A percentile compares a stretch with the other conserved stretches of the same genome.
Conservation (phyloP, 2,329 filamentous ascomycete genomes). For the Aspergillus uvarum region DNA sequence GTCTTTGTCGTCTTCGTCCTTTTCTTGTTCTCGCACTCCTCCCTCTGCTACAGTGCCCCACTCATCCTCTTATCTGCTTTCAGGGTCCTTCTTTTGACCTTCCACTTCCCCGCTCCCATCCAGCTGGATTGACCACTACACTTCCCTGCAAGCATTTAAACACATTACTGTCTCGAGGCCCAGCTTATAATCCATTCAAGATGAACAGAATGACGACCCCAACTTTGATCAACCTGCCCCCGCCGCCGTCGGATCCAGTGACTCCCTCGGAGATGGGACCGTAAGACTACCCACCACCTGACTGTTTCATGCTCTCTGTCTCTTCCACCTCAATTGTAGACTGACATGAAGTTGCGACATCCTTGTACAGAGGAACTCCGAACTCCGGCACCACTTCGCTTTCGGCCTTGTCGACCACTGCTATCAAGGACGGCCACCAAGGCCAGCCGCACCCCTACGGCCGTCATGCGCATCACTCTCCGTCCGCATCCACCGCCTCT, state of each 20-base stretch:
- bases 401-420: conserved; percentile 86
- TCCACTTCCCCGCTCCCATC: no score
- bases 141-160: not conserved
- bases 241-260: conserved; percentile 75
- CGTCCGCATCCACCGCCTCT: conserved; percentile 57
- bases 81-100: not conserved
- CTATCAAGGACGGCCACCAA: conserved; percentile 93
- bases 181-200: not conserved
- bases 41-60: not conserved
- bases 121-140: not conserved
- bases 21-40: not conserved
- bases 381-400: conserved; percentile 91
- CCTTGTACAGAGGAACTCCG: conserved; percentile 70
- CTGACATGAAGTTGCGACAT: conserved; percentile 17
- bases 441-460: conserved; percentile 68
- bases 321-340: conserved; percentile 11
- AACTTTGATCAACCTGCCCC: conserved; percentile 80
- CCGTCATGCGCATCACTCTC: conserved; percentile 56
- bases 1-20: not conserved
- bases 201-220: conserved; percentile 47
- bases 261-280: conserved; percentile 83
- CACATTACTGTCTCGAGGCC: not conserved
- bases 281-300: conserved; percentile 54
- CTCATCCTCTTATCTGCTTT: not conserved
- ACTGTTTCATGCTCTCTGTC: conserved; percentile 8